Base-by-base conservation (phyloP, 768 basidiomycete species). In the Amanita jacksonii region DNA sequence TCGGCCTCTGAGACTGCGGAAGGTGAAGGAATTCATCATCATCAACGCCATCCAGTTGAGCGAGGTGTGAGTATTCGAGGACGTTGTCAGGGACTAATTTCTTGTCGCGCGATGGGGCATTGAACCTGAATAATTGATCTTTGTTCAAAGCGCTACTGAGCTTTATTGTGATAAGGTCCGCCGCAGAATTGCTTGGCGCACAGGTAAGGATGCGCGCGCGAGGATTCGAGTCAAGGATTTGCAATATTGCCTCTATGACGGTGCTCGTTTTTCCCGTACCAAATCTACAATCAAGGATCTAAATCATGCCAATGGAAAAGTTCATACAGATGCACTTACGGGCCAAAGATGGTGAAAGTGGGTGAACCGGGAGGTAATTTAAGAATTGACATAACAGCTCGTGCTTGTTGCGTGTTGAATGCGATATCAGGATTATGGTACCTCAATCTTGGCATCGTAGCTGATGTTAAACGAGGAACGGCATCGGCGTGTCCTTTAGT, bases 211-310 rank as follows among this genome's bases (percentile, higher is more conserved):
- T 58, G 8, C 55, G 58, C 1, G 69, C 58, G 1, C 51, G 30
- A 0, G 65, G 62, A 41, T 65, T 48, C 2, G 25, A 24, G 1
- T 44, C 38, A 3, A 75, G 56, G 6, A 76, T 44, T 48, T 77
- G 74, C 0, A 53, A 59, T 5, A 76, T 74, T 0, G 69, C 64
- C 52, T 77, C 75, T 2, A 76, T 64, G 3, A 71, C 58, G 0
- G 72, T 75, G 9, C 75, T 66, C 0, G 76, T 78, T 55, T 78
- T 78, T 1, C 76, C 76, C 0, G 76, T 78, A 4, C 72, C 72
- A 7, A 70, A 45, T n/a, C 44, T 45, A 70, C 5, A n/a, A 68
- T 70, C 24, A 12, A 48, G 10, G 27, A 32, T 16, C 16, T 19
- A 16, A 25, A n/a, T 24, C 9, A 31, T n/a, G 27, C 12, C 27